Evolutionary conservation across 495 filamentous ascomycete genomes (phyloP).

Genomic region (Podospora didyma): DNA sequence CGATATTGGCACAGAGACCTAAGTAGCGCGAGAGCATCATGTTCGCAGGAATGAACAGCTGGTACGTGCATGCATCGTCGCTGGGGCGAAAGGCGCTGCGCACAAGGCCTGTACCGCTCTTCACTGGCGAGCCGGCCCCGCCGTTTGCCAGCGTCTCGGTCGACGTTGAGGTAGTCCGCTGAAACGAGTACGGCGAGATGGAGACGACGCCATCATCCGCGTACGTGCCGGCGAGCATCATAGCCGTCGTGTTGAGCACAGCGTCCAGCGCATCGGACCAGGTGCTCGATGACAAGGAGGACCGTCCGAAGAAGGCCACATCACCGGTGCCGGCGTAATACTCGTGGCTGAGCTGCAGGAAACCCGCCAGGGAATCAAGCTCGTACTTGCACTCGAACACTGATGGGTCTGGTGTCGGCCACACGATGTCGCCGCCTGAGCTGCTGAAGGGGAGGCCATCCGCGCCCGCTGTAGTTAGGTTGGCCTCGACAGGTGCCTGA

Average conservation of each 20-base stretch:
- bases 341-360: slow-evolving; percentile 53
- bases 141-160: slow-evolving; percentile 59
- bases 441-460: slow-evolving; percentile 28
- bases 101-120: slow-evolving; percentile 55
- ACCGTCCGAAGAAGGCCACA: slow-evolving; percentile 47
- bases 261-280: slow-evolving; percentile 28
- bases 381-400: slow-evolving; percentile 60
- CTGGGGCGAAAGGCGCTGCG: slow-evolving; percentile 61
- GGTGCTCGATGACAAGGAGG: slow-evolving; percentile 34
- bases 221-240: slow-evolving; percentile 56
- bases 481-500: slow-evolving; percentile 55
- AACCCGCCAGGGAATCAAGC: slow-evolving; percentile 63
- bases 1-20: slow-evolving; percentile 43
- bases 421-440: slow-evolving; percentile 17
- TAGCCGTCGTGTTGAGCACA: slow-evolving; percentile 46
- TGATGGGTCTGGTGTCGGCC: slow-evolving; percentile 10
- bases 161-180: slow-evolving; percentile 44
- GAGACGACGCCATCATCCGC: slow-evolving; percentile 49
- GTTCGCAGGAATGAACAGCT: slow-evolving; percentile 60
- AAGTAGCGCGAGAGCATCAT: slow-evolving; percentile 66
- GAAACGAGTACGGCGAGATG: slow-evolving; percentile 53
- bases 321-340: slow-evolving; percentile 61
- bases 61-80: slow-evolving; percentile 56
- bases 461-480: slow-evolving; percentile 24
- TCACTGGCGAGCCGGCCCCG: slow-evolving; percentile 56